Percentiles rank a stretch among this genome's conserved stretches.
phyloP scores from a whole-genome alignment of 192 early-diverging fungal genomes.

The Entrophospora sp. region DNA sequence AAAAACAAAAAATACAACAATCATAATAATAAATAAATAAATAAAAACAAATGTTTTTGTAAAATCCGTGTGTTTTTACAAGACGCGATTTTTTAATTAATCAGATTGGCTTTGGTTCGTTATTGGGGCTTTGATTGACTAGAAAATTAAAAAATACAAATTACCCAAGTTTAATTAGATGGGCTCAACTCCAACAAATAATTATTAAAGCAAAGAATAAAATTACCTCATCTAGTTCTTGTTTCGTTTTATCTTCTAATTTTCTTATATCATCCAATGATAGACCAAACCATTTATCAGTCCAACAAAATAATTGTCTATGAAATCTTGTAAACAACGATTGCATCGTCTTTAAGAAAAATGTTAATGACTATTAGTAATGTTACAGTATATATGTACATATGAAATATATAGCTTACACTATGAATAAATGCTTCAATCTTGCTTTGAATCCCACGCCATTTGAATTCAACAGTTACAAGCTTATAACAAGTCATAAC shows the following conservation, averaged over 20 bases:
- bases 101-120: too few relatives aligned
- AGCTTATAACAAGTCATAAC: conserved; percentile 81
- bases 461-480: conserved; percentile 68
- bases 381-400: not conserved
- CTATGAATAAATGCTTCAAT: conserved; percentile 59
- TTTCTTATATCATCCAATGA: conserved; percentile 60
- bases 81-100: too few relatives aligned
- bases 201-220: not conserved
- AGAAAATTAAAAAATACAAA: too few relatives aligned
- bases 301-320: conserved; percentile 69
- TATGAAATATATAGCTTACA: conserved; percentile 25
- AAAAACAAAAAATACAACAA: too few relatives aligned
- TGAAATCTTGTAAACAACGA: conserved; percentile 58
- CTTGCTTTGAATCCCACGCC: conserved; percentile 60
- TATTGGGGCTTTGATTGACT: too few relatives aligned
- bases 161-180: too few relatives aligned
- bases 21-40: too few relatives aligned
- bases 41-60: too few relatives aligned
- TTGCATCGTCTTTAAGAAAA: conserved; percentile 3
- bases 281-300: conserved; percentile 71
- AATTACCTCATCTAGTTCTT: conserved; percentile 41
- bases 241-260: conserved; percentile 58
- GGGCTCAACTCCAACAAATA: too few relatives aligned
- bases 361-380: not conserved
- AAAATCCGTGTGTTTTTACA: too few relatives aligned